A percentile compares a stretch with the other conserved stretches of the same genome.
Evolutionary conservation across 148 eudicot genomes (phyloP).

Genomic region (Arctostaphylos glauca): DNA sequence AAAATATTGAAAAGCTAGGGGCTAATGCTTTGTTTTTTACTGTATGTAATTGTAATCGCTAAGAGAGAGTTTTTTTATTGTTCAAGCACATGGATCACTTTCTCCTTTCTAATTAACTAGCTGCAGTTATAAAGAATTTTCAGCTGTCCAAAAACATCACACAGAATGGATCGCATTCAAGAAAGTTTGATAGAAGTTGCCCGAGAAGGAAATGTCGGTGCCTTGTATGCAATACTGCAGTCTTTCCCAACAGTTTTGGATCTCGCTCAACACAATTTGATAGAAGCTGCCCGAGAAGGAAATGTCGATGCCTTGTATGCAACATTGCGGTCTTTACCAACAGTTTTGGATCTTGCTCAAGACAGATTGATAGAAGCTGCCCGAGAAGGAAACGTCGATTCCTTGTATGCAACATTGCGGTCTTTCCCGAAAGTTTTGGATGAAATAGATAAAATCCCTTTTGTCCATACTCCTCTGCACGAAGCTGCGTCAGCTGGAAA

Average conservation of each 20-base stretch:
- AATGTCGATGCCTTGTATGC: not conserved
- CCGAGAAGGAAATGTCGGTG: not conserved
- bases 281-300: not conserved
- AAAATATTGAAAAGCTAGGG: no score
- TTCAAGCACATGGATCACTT: no score
- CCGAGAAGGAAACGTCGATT: not conserved
- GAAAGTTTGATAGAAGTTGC: not conserved
- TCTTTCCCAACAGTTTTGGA: no score
- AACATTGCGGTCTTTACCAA: not conserved
- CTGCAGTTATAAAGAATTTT: no score
- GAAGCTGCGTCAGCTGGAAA: not conserved
- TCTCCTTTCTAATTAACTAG: no score
- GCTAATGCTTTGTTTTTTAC: no score
- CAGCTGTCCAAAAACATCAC: not conserved
- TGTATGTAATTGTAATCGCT: no score
- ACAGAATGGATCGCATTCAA: not conserved
- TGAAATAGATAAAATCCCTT: not conserved
- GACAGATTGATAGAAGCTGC: not conserved
- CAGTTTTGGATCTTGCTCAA: not conserved
- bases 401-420: not conserved
- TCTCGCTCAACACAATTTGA: not conserved
- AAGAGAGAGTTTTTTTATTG: no score
- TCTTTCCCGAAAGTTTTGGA: not conserved
- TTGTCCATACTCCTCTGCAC: slow-evolving; percentile 7
- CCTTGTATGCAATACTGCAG: not conserved